Evolutionary conservation across 2,329 filamentous ascomycete species (phyloP).

Genomic region (Botryosphaeria agaves): DNA sequence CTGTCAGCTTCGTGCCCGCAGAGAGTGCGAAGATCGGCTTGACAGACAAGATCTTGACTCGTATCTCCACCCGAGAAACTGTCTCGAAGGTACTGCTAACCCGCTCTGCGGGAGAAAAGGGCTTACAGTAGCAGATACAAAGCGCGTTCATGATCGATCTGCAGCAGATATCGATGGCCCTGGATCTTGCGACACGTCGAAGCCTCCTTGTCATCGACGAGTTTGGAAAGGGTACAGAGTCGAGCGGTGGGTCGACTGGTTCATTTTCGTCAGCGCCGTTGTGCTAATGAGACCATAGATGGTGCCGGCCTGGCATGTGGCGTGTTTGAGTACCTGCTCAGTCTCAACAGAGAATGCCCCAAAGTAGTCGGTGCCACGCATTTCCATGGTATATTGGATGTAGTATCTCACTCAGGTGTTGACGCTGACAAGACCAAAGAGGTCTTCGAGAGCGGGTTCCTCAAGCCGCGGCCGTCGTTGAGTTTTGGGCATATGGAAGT

Average conservation of each 20-base stretch:
- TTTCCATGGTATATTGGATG: conserved; percentile 34
- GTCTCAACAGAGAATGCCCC: conserved; percentile 29
- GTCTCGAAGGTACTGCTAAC: conserved; percentile 32
- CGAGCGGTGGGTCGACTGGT: conserved; percentile 25
- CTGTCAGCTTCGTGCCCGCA: conserved; percentile 65
- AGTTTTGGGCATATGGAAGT: conserved; percentile 58
- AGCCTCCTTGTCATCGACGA: conserved; percentile 87
- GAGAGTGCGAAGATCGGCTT: conserved; percentile 59
- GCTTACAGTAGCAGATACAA: conserved; percentile 25
- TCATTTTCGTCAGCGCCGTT: conserved; percentile 1
- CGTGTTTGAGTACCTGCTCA: conserved; percentile 39
- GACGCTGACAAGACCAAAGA: conserved; percentile 35
- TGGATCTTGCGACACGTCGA: conserved; percentile 54
- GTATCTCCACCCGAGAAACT: conserved; percentile 58
- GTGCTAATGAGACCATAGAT: conserved; percentile 22
- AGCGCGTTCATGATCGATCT: conserved; percentile 68
- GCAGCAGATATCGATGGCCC: conserved; percentile 64
- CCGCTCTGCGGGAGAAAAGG: background rate
- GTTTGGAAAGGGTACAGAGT: conserved; percentile 58
- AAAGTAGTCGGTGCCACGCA: conserved; percentile 47
- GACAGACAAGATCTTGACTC: conserved; percentile 83
- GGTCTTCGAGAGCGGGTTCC: conserved; percentile 47
- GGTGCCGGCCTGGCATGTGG: conserved; percentile 47
- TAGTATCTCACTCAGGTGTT: conserved; percentile 23
- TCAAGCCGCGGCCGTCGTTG: conserved; percentile 34